phyloP scores from a whole-genome alignment of 306 rosid genomes.

The Betula pendula region DNA sequence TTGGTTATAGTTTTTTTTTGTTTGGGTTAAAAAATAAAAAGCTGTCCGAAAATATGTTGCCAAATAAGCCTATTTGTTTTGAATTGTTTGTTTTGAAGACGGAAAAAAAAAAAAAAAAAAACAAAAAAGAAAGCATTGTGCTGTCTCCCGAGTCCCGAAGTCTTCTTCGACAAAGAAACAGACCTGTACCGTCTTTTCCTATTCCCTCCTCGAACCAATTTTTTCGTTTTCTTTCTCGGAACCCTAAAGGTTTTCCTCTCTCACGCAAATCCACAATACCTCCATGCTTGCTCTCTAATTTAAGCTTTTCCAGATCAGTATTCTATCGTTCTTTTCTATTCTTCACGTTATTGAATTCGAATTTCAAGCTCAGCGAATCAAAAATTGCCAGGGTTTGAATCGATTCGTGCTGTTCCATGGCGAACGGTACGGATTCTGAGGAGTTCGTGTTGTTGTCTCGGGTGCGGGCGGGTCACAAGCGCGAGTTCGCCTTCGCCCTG shows the following conservation, averaged over 20 bases:
- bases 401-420: conserved; percentile 48
- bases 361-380: background rate
- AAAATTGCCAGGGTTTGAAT: conserved; percentile 8
- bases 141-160: conserved; percentile 11
- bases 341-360: background rate
- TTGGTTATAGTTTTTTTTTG: too few relatives aligned
- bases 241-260: too few relatives aligned
- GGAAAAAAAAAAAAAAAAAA: too few relatives aligned
- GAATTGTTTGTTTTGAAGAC: too few relatives aligned
- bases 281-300: background rate
- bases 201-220: conserved; percentile 1
- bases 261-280: background rate
- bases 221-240: too few relatives aligned
- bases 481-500: conserved; percentile 71
- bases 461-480: conserved; percentile 61
- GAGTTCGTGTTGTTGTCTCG: conserved; percentile 64
- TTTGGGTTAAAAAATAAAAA: too few relatives aligned
- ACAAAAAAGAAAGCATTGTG: too few relatives aligned
- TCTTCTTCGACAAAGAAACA: conserved; percentile 25
- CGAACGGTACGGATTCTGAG: conserved; percentile 74
- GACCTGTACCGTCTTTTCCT: conserved; percentile 13
- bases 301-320: too few relatives aligned
- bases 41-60: too few relatives aligned
- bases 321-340: background rate
- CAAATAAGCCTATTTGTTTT: too few relatives aligned